Conservation (phyloP, 2,329 filamentous ascomycete genomes). For the Trichoderma oligosporum region DNA sequence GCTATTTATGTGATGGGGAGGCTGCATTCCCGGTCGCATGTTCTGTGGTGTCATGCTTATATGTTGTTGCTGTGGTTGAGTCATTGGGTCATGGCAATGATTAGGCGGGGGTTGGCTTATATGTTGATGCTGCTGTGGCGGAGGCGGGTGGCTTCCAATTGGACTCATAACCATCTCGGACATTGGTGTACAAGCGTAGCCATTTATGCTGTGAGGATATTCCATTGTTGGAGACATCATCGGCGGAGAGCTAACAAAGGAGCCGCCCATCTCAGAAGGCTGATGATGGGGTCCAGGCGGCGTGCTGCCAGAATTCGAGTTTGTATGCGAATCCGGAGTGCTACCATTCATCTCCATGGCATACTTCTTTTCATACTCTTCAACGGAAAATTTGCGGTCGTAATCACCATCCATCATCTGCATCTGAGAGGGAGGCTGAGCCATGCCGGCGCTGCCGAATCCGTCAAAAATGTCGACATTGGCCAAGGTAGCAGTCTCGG, state of each 20-base stretch:
- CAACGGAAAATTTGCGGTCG: slow-evolving; percentile 43
- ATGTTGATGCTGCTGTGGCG: slow-evolving; percentile 29
- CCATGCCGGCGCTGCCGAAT: slow-evolving; percentile 61
- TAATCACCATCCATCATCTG: slow-evolving; percentile 47
- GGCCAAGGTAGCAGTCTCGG: slow-evolving; percentile 51
- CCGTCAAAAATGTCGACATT: slow-evolving; percentile 63
- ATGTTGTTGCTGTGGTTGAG: slow-evolving; percentile 33
- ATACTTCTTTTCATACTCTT: slow-evolving; percentile 42
- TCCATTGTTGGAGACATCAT: slow-evolving; percentile 54
- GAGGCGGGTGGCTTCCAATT: slow-evolving; percentile 34
- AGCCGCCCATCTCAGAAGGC: slow-evolving; percentile 41
- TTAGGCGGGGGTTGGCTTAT: slow-evolving; percentile 33
- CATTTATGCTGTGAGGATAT: slow-evolving; percentile 43
- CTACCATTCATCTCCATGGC: slow-evolving; percentile 34
- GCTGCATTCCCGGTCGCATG: slow-evolving; percentile 27
- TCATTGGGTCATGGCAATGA: slow-evolving; percentile 29
- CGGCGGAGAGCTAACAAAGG: slow-evolving; percentile 51
- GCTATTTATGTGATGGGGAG: slow-evolving; percentile 30
- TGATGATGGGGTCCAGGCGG: slow-evolving; percentile 31
- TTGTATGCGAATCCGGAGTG: slow-evolving; percentile 33
- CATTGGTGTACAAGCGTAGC: slow-evolving; percentile 45
- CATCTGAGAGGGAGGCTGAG: slow-evolving; percentile 44
- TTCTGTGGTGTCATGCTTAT: slow-evolving; percentile 25
- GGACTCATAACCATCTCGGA: slow-evolving; percentile 54
- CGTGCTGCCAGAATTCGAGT: slow-evolving; percentile 31